Evolutionary conservation across 495 filamentous ascomycete species (phyloP).

Genomic region (Chaetomium cochliodes): DNA sequence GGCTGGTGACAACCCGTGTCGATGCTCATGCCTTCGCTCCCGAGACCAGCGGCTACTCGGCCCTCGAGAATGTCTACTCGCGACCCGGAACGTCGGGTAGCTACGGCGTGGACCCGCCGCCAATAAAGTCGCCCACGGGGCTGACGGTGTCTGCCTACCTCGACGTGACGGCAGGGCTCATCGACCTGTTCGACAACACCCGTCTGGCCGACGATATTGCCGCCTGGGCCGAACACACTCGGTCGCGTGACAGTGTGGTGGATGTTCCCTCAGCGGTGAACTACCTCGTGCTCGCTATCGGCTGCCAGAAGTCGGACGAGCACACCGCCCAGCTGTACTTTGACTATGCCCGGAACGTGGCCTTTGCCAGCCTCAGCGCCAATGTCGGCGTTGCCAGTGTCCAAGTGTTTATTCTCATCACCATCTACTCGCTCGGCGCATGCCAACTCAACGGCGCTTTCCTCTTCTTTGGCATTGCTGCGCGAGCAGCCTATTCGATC

Average conservation of each 20-base stretch:
- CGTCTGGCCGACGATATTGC: constrained; percentile 33
- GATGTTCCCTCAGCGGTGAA: constrained; percentile 54
- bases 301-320: constrained; percentile 55
- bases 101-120: constrained; percentile 23
- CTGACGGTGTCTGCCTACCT: constrained; percentile 38
- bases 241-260: constrained; percentile 20
- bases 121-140: constrained; percentile 24
- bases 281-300: constrained; percentile 61
- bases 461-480: constrained; percentile 57
- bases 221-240: constrained; percentile 31
- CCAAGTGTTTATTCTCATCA: constrained; percentile 58
- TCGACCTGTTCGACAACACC: constrained; percentile 43
- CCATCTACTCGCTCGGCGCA: constrained; percentile 59
- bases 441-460: constrained; percentile 63
- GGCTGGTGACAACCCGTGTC: constrained; percentile 62
- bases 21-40: constrained; percentile 63
- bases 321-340: constrained; percentile 54
- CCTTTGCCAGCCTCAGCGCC: constrained; percentile 55
- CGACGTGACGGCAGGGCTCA: constrained; percentile 41
- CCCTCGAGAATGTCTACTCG: constrained; percentile 53
- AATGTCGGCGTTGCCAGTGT: constrained; percentile 58
- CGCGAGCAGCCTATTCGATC: constrained; percentile 58
- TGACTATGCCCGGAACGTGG: constrained; percentile 55
- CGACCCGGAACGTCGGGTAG: constrained; percentile 4
- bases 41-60: constrained; percentile 62